Evolutionary conservation across 495 filamentous ascomycete species (phyloP).

Genomic region (Penicillium simplicissimum): DNA sequence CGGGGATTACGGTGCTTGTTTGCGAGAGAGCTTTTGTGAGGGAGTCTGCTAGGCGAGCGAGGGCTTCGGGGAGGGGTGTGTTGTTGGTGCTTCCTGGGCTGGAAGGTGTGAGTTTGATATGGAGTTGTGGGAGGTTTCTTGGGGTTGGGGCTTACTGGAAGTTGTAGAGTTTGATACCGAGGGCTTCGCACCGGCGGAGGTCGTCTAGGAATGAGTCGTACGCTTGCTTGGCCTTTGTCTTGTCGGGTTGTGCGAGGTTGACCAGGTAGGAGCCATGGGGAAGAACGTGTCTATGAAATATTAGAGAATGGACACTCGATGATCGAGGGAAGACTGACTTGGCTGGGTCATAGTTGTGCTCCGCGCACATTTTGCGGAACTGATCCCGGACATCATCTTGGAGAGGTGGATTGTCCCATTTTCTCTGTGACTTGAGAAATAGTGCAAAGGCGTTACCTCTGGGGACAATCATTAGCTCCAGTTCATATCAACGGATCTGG

Average conservation of each 20-base stretch:
- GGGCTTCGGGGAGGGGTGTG: conserved; percentile 63
- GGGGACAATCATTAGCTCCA: conserved; percentile 14
- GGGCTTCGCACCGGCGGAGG: conserved; percentile 79
- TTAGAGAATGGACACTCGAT: conserved; percentile 1
- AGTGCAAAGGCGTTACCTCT: conserved; percentile 90
- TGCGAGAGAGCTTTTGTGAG: conserved; percentile 78
- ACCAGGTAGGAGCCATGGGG: conserved; percentile 96
- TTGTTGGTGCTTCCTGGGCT: conserved; percentile 77
- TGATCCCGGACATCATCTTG: conserved; percentile 62
- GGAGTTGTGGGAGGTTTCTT: neutral
- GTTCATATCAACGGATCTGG: neutral
- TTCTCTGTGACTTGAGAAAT: conserved; percentile 93
- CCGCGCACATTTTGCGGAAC: conserved; percentile 65
- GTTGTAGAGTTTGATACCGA: conserved; percentile 90
- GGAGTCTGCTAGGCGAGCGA: conserved; percentile 72
- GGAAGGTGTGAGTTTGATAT: conserved; percentile 16
- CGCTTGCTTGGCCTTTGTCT: conserved; percentile 78
- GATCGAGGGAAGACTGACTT: conserved; percentile 38
- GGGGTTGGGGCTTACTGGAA: conserved; percentile 64
- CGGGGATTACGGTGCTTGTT: conserved; percentile 72
- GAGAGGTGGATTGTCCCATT: conserved; percentile 86
- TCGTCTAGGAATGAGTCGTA: conserved; percentile 88
- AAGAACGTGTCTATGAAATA: conserved; percentile 61
- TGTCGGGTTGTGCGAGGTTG: conserved; percentile 84
- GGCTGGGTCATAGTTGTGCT: conserved; percentile 70